A percentile compares a stretch with the other conserved stretches of the same genome.
Evolutionary conservation across 352 stramenopile genomes (phyloP).

Genomic region (Pythium monospermum): DNA sequence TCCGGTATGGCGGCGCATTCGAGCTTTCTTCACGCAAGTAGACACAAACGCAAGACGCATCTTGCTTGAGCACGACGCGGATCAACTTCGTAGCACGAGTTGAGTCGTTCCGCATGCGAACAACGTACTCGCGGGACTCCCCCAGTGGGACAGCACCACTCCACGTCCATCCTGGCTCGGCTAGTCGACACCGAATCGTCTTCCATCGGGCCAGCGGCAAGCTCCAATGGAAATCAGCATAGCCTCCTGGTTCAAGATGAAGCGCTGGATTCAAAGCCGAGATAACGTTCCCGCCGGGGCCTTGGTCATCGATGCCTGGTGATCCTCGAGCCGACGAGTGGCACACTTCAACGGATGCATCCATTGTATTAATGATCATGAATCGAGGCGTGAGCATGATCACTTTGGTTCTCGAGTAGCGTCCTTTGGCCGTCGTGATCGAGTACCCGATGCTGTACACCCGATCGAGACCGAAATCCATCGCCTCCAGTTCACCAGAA

Average conservation of each 20-base stretch:
- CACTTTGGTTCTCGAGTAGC: constrained; percentile 84
- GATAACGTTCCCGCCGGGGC: constrained; percentile 30
- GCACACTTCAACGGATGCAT: constrained; percentile 62
- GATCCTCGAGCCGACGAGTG: constrained; percentile 67
- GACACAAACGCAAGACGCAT: constrained; percentile 71
- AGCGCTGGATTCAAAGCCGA: constrained; percentile 65
- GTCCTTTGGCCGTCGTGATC: constrained; percentile 62
- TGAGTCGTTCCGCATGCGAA: constrained; percentile 80
- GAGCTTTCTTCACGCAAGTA: constrained; percentile 78
- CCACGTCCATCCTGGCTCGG: constrained; percentile 77
- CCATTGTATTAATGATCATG: constrained; percentile 81
- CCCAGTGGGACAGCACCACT: constrained; percentile 72
- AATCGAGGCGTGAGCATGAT: constrained; percentile 84
- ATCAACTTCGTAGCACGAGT: constrained; percentile 76
- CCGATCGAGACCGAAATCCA: constrained; percentile 52
- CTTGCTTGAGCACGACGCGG: constrained; percentile 72
- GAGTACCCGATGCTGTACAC: constrained; percentile 82
- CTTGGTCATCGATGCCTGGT: constrained; percentile 23
- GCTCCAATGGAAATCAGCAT: constrained; percentile 84
- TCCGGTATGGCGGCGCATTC: constrained; percentile 74
- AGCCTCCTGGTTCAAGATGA: constrained; percentile 61
- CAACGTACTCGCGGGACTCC: constrained; percentile 74
- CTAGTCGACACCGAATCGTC: constrained; percentile 73
- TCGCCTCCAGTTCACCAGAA: constrained; percentile 64
- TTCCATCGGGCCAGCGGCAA: constrained; percentile 60